These are phyloP conservation scores for Rubroboletus satanas DNA, from an alignment of 768 basidiomycete genomes.

Conservation along the genomic window DNA sequence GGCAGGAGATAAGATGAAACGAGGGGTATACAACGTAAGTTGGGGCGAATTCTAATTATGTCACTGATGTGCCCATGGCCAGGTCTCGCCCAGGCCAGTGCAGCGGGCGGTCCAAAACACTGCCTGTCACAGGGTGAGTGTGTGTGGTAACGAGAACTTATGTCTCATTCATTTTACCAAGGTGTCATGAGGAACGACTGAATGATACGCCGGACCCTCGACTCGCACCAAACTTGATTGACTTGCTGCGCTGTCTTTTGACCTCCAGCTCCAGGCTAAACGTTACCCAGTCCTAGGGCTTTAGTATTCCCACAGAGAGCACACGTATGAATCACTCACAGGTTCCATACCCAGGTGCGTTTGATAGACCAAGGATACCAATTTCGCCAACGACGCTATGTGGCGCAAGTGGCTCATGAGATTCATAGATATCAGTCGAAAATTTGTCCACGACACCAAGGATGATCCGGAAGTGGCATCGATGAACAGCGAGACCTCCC, in stretches of 20 bases:
- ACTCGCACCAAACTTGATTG: neutral
- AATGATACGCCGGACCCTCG: neutral
- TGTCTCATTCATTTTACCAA: neutral
- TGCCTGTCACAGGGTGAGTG: neutral
- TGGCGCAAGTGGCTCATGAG: conserved; percentile 5
- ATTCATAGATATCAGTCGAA: conserved; percentile 1
- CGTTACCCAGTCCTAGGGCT: neutral
- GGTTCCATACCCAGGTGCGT: conserved; percentile 12
- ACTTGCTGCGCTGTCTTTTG: neutral
- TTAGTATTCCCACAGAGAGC: neutral
- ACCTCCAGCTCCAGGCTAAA: neutral
- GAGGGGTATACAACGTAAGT: neutral
- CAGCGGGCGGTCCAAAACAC: neutral
- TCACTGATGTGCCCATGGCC: too few species aligned
- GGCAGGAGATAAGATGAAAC: neutral
- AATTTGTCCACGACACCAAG: conserved; percentile 13
- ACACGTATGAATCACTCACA: conserved; percentile 11
- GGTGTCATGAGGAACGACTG: neutral
- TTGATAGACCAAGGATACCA: neutral
- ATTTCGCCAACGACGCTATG: neutral
- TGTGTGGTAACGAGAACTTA: neutral
- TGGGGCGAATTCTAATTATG: neutral
- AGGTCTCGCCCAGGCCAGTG: too few species aligned
- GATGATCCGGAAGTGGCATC: neutral
- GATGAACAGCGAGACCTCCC: neutral